phyloP scores from a whole-genome alignment of 1,284 basidiomycete species.

The Rhodotorula sp. region DNA sequence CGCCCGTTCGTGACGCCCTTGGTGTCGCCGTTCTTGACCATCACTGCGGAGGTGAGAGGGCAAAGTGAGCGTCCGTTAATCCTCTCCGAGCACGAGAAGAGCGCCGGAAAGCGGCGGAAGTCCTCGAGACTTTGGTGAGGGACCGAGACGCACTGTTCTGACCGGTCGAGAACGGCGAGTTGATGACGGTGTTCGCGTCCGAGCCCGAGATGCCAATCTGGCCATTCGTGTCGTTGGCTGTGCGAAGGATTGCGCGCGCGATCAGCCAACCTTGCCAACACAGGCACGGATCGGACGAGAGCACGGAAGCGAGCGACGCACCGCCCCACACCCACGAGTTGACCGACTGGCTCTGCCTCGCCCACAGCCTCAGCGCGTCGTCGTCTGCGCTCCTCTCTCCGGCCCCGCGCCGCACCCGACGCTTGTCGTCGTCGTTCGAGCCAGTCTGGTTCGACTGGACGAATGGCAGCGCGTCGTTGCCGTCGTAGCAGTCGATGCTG shows the following conservation, averaged over 20 bases:
- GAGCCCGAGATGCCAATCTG: constrained; percentile 31
- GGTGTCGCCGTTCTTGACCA: constrained; percentile 35
- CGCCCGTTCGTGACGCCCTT: constrained; percentile 20
- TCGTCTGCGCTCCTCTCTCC: constrained; percentile 3
- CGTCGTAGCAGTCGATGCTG: constrained; percentile 35
- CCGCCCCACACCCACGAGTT: constrained; percentile 36
- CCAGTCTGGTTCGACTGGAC: constrained; percentile 13
- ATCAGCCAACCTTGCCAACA: neutral
- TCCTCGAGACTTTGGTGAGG: neutral
- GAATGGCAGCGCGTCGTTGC: constrained; percentile 17
- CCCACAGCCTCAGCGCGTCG: constrained; percentile 10
- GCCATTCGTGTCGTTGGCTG: constrained; percentile 36
- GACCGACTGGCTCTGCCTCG: constrained; percentile 19
- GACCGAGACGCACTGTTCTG: constrained; percentile 28
- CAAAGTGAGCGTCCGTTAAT: too few species aligned
- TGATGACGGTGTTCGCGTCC: constrained; percentile 35
- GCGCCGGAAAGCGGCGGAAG: neutral
- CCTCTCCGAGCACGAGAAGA: too few species aligned
- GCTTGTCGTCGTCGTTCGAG: neutral
- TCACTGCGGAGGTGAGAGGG: constrained; percentile 20
- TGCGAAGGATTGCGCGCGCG: neutral
- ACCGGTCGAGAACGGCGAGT: constrained; percentile 36
- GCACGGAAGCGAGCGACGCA: constrained; percentile 4
- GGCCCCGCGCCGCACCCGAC: neutral
- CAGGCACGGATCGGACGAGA: neutral